Base-by-base conservation (phyloP, 768 basidiomycete species). In the Cystofilobasidium ferigula region DNA sequence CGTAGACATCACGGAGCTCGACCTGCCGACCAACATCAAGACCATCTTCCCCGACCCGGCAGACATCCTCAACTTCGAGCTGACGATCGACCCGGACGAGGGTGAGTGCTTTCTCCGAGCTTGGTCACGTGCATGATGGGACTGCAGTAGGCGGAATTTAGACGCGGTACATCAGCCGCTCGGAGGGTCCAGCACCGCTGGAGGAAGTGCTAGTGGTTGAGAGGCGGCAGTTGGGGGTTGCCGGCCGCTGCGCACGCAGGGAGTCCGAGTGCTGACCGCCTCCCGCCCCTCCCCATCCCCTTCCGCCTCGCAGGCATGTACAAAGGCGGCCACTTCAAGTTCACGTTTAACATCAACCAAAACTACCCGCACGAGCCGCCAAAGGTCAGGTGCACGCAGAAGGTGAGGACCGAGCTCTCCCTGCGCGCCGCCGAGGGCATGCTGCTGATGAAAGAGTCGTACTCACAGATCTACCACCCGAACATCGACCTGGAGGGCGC, bases 351-450 rank as follows among this genome's bases (percentile, higher is more conserved):
- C 70, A 97, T 99, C 83, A 95, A 90, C 78, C 86, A 85, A 77
- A 97, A 94, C 78, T 99, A 99, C 78, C 95, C 95, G 62, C 95
- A 99, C 76, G 94, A 99, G 72, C 92, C 95, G 60, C 95, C 95
- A 73, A 99, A 97, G 78, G 95, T 99, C 79, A 92, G 94, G 75
- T 98, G 94, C 79, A 86, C 85, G 54, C 90, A 90, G 74, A 95
- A 85, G 70, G 94, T 93, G 7, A 3, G 54, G 18, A 24, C 30
- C 13, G 10, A 16, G 40, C 38, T 28, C 20, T 7, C 38, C 30
- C 22, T 3, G 36, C 32, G 34, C 32, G 20, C 34, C 13, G 47
- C 16, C 47, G 30, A 40, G 61, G 53, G 5, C 28, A 18, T 30
- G 28, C 59, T 32, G 24, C 35, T 32, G 28, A 26, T 30, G 13